Evolutionary conservation across 306 rosid genomes (phyloP).

Genomic region (Biancaea sappan): DNA sequence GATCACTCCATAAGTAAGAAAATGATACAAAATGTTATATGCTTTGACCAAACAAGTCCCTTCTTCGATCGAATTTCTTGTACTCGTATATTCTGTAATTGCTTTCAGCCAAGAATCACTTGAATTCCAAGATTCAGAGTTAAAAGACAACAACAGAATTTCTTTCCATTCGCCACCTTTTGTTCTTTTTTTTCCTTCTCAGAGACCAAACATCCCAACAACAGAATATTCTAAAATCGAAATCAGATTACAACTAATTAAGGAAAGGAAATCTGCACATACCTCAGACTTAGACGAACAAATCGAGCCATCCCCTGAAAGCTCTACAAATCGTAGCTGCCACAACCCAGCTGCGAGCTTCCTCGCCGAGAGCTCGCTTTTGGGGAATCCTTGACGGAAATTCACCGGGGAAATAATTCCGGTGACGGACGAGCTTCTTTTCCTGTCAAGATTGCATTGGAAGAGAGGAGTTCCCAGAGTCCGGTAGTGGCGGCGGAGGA

Average conservation of each 20-base stretch:
- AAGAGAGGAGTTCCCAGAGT: conserved; percentile 28
- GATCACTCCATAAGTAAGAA: background rate
- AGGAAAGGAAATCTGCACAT: too few relatives aligned
- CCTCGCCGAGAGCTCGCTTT: conserved; percentile 44
- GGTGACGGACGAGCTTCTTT: background rate
- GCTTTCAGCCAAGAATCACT: background rate
- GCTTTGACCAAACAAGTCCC: background rate
- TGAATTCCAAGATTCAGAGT: background rate
- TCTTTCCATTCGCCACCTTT: background rate
- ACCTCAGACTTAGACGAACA: conserved; percentile 29
- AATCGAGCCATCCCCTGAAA: conserved; percentile 4
- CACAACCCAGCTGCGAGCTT: conserved; percentile 68
- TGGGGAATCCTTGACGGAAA: background rate
- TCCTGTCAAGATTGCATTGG: conserved; percentile 28
- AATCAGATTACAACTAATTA: background rate
- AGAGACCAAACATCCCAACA: background rate
- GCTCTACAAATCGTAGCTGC: conserved; percentile 42
- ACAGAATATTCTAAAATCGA: background rate
- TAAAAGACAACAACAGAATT: background rate
- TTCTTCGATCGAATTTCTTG: background rate
- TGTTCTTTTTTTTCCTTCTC: too few relatives aligned
- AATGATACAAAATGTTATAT: background rate
- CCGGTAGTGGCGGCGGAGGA: background rate
- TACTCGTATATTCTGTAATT: background rate
- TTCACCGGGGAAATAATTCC: conserved; percentile 6